Evolutionary conservation across 805 yeast species (phyloP), one percentile per base, ranked within the genome.

Genomic region (Candida vaughaniae): DNA sequence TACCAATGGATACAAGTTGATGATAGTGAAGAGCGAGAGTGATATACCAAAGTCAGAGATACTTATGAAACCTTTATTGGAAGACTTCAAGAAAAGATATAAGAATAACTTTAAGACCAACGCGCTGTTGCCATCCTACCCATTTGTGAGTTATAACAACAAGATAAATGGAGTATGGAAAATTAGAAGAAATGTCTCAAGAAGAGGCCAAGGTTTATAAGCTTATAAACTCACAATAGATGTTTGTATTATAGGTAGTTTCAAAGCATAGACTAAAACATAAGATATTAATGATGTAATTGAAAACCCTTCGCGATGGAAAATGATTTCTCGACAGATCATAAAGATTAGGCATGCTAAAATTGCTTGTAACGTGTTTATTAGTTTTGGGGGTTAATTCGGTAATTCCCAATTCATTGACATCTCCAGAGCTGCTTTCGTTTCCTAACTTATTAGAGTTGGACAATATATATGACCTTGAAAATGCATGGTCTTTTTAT

Each of bases 11-110:
- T 60, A 44, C 25, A 52, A 55, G 25, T 47, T 78, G 36, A 43
- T 84, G 0, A 37, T 85, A 2, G 67, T 76, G 1, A 72, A 83
- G 43, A 89, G 87, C 1, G 73, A 77, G 29, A 77, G 85, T 0
- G 86, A 80, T 33, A 58, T 82, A 2, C 93, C 95, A 0, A 53
- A 72, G 0, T 66, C 73, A 51, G 87, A 80, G 42, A 36, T 81
- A 1, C 51, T 71, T 15, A 53, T 66, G 50, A 48, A 63, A 39
- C 39, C 31, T 2, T 30, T 62, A 7, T 31, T 60, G 4, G 35
- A 41, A 11, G 45, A 44, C 6, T 63, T 38, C 57, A 36, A 47
- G 22, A 55, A 47, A 6, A 46, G 33, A 23, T 35, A 30, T 3
- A 47, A 48, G 28, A 43, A 61, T n/a, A 27, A 39, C 14, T 30